phyloP scores from a whole-genome alignment of 1,284 basidiomycete species.

The Marasmius tenuissimus region DNA sequence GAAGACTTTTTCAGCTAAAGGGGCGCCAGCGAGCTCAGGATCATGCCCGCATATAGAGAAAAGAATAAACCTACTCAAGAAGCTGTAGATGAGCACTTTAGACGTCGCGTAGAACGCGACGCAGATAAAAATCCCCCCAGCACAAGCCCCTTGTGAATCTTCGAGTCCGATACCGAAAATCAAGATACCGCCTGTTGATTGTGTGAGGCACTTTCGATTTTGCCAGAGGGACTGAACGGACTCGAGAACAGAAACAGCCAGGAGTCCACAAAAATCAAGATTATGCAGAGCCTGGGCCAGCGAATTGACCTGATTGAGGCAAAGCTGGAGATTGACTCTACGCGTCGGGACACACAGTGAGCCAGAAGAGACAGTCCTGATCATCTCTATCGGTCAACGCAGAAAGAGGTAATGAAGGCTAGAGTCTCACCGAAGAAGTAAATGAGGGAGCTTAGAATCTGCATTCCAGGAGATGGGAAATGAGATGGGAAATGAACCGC shows the following conservation, averaged over 20 bases:
- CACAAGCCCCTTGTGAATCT: slow-evolving; percentile 24
- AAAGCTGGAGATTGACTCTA: slow-evolving; percentile 20
- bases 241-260: slow-evolving; percentile 35
- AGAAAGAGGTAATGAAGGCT: too few species aligned
- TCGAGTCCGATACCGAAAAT: slow-evolving; percentile 36
- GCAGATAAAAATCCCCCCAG: slow-evolving; percentile 31
- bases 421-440: slow-evolving; percentile 8
- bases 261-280: slow-evolving; percentile 34
- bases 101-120: slow-evolving; percentile 34
- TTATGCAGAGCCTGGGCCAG: slow-evolving; percentile 29
- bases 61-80: slow-evolving; percentile 28
- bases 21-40: neutral
- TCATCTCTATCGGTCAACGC: neutral
- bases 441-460: slow-evolving; percentile 8
- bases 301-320: slow-evolving; percentile 24
- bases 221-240: slow-evolving; percentile 17
- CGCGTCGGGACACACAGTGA: slow-evolving; percentile 31
- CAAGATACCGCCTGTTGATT: slow-evolving; percentile 27
- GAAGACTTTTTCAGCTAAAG: slow-evolving; percentile 35
- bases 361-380: slow-evolving; percentile 32
- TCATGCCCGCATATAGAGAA: neutral
- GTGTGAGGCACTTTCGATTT: neutral
- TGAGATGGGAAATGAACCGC: slow-evolving; percentile 8
- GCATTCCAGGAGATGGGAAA: slow-evolving; percentile 10
- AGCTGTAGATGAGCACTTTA: slow-evolving; percentile 32